Percentiles rank a stretch among this genome's conserved stretches.
phyloP scores from a whole-genome alignment of 176 grass and related monocot genomes.

The bread wheat (Triticum aestivum) region DNA sequence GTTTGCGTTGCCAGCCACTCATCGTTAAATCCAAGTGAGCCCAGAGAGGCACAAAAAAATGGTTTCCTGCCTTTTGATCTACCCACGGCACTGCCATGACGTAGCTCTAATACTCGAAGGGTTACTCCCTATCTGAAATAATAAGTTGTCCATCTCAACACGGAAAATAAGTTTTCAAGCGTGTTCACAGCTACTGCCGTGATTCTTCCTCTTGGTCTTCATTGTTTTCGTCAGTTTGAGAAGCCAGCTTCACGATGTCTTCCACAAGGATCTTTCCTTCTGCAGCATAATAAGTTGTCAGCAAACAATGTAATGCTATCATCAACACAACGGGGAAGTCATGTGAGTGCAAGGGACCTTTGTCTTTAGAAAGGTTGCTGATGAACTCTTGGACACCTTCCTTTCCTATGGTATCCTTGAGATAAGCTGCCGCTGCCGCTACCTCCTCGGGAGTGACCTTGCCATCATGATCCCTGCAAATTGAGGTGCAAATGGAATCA shows the following conservation, averaged over 20 bases:
- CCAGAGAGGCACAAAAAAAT: slow-evolving; percentile 30
- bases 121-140: slow-evolving; percentile 15
- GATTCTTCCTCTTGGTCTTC: slow-evolving; percentile 52
- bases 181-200: slow-evolving; percentile 19
- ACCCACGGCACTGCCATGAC: slow-evolving; percentile 7
- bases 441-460: slow-evolving; percentile 91
- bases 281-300: slow-evolving; percentile 25
- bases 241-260: slow-evolving; percentile 80
- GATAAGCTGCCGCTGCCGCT: slow-evolving; percentile 56
- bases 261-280: slow-evolving; percentile 93
- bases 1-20: background rate
- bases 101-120: slow-evolving; percentile 20
- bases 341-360: slow-evolving; percentile 38
- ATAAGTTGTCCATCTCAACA: slow-evolving; percentile 29
- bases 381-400: slow-evolving; percentile 83
- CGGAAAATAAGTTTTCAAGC: background rate
- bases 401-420: slow-evolving; percentile 80
- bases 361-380: slow-evolving; percentile 83
- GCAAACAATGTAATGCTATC: background rate
- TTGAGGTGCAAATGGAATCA: slow-evolving; percentile 25
- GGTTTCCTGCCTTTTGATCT: background rate
- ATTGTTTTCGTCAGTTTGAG: slow-evolving; percentile 61
- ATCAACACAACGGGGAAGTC: background rate
- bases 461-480: slow-evolving; percentile 82
- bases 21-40: background rate